Evolutionary conservation across 139 green algal genomes (phyloP).

Genomic region (Pseudopediastrum boryanum): DNA sequence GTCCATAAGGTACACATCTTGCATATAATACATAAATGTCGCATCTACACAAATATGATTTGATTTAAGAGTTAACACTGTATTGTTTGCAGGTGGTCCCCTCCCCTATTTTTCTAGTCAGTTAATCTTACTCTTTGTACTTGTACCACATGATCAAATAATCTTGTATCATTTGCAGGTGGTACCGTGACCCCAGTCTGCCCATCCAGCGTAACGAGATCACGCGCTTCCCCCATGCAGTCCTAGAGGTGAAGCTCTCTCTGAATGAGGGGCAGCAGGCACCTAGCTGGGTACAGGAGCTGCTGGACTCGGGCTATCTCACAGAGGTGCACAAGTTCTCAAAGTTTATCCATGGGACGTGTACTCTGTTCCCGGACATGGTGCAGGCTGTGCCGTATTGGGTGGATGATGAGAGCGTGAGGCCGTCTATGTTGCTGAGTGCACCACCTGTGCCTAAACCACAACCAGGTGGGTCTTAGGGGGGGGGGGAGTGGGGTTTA

Average conservation of each 20-base stretch:
- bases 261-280: conserved; percentile 81
- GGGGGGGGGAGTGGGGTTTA: background rate
- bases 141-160: too few species aligned
- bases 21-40: too few species aligned
- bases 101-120: too few species aligned
- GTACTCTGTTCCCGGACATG: conserved; percentile 85
- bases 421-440: conserved; percentile 67
- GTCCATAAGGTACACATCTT: too few species aligned
- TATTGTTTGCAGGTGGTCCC: too few species aligned
- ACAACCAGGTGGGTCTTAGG: background rate
- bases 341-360: conserved; percentile 92
- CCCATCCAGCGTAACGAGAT: conserved; percentile 85
- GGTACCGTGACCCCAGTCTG: conserved; percentile 81
- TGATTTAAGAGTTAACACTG: too few species aligned
- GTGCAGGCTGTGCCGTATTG: conserved; percentile 92
- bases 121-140: too few species aligned
- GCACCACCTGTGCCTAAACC: conserved; percentile 37
- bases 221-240: conserved; percentile 92
- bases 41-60: too few species aligned
- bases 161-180: too few species aligned
- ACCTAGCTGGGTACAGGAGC: conserved; percentile 87
- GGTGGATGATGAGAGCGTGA: conserved; percentile 86
- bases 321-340: conserved; percentile 92
- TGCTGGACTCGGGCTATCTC: conserved; percentile 78
- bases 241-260: conserved; percentile 96